Evolutionary conservation across 306 rosid species (phyloP).

Genomic region (Acmispon strigosus): DNA sequence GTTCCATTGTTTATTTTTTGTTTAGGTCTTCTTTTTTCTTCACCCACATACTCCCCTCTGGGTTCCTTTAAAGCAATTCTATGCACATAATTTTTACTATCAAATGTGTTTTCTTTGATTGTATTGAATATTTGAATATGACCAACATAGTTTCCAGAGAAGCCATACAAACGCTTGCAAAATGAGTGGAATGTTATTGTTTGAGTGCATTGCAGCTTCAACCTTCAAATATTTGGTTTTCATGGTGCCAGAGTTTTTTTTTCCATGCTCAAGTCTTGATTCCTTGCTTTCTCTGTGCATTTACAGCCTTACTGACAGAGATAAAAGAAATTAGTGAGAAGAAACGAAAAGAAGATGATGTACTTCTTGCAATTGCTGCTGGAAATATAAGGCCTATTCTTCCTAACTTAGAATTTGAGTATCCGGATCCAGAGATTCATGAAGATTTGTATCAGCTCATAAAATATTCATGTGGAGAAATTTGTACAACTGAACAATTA

Average conservation of each 20-base stretch:
- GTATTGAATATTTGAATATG: not conserved
- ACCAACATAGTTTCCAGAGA: not conserved
- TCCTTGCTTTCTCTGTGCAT: conserved; percentile 18
- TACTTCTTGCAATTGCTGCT: conserved; percentile 90
- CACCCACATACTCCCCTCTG: not conserved
- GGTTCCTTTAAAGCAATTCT: not conserved
- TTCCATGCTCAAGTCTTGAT: not conserved
- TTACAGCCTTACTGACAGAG: conserved; percentile 84
- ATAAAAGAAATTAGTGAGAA: conserved; percentile 93
- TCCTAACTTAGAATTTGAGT: conserved; percentile 87
- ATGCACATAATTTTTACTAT: not conserved
- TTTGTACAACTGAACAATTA: conserved; percentile 83
- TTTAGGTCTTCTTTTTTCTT: not conserved
- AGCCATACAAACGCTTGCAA: not conserved
- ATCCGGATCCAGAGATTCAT: conserved; percentile 76
- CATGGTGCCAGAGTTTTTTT: not conserved
- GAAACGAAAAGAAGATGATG: conserved; percentile 87
- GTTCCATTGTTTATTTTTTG: not conserved
- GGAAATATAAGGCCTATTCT: conserved; percentile 77
- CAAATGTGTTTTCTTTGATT: not conserved
- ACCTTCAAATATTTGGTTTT: not conserved
- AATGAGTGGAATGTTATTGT: not conserved
- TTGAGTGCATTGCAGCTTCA: not conserved
- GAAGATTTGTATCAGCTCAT: conserved; percentile 90
- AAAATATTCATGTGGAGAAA: conserved; percentile 94